Evolutionary conservation across 176 grass and related monocot genomes (phyloP).

Genomic region (Stipa capillata): DNA sequence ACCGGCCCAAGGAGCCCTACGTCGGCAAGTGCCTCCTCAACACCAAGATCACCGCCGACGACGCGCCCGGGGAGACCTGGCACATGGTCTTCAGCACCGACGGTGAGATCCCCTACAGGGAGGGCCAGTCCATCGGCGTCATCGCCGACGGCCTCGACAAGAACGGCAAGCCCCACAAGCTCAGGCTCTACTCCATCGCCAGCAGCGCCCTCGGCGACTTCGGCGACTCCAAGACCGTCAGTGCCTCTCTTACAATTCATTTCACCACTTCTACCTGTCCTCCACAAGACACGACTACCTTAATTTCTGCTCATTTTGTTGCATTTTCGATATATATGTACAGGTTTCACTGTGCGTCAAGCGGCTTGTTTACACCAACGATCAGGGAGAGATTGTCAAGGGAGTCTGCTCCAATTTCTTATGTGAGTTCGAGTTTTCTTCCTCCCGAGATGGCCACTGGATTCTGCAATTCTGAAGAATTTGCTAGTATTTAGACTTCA

Average conservation of each 20-base stretch:
- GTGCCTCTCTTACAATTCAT: too few relatives aligned
- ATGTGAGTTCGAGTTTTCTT: constrained; percentile 28
- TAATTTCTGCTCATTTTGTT: background rate
- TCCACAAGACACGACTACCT: too few relatives aligned
- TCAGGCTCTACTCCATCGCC: constrained; percentile 90
- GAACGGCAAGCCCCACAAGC: constrained; percentile 92
- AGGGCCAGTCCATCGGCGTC: constrained; percentile 87
- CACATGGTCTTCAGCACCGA: constrained; percentile 97
- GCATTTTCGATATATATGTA: background rate
- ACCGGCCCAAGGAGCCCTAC: constrained; percentile 81
- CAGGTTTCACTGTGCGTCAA: constrained; percentile 94
- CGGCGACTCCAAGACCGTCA: constrained; percentile 85
- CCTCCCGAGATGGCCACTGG: background rate
- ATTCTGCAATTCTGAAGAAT: background rate
- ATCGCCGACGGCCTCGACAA: constrained; percentile 80
- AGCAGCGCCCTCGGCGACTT: constrained; percentile 93
- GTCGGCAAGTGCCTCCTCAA: constrained; percentile 81
- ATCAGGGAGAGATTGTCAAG: constrained; percentile 84
- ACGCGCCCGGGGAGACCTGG: constrained; percentile 93
- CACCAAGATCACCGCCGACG: constrained; percentile 92
- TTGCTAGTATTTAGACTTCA: background rate
- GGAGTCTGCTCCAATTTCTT: constrained; percentile 95
- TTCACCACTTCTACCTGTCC: too few relatives aligned
- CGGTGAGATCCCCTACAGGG: constrained; percentile 67
- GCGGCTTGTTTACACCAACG: constrained; percentile 93